These are phyloP conservation scores for Globisporangium okanoganense DNA, from an alignment of 352 stramenopile genomes.

Conservation along the genomic window DNA sequence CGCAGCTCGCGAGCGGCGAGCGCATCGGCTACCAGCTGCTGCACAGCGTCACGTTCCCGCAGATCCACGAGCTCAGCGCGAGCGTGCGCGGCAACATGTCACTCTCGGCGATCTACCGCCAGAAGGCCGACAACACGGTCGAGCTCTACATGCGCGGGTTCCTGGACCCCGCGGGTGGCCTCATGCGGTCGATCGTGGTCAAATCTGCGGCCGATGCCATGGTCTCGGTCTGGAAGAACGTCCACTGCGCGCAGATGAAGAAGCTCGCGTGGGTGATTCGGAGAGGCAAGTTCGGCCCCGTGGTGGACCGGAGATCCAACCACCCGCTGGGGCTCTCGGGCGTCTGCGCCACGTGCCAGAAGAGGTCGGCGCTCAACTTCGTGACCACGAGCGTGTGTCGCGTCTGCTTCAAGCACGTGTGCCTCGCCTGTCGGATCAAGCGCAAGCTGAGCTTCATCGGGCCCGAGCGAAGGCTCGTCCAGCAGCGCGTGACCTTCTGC, in stretches of 20 bases:
- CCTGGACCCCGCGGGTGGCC: constrained; percentile 33
- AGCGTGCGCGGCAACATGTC: constrained; percentile 47
- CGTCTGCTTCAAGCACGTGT: constrained; percentile 36
- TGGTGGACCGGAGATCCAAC: constrained; percentile 2
- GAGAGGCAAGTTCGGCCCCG: constrained; percentile 16
- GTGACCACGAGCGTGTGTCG: constrained; percentile 21
- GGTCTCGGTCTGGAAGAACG: constrained; percentile 36
- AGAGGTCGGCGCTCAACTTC: constrained; percentile 20
- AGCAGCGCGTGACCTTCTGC: constrained; percentile 38
- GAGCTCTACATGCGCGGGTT: constrained; percentile 50
- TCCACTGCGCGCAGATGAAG: constrained; percentile 47
- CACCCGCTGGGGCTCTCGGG: neutral
- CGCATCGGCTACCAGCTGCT: constrained; percentile 14
- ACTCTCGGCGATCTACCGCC: constrained; percentile 50
- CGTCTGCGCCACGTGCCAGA: constrained; percentile 26
- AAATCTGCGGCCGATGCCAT: constrained; percentile 43
- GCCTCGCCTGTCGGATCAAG: constrained; percentile 30
- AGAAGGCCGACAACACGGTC: constrained; percentile 32
- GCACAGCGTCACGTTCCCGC: constrained; percentile 53
- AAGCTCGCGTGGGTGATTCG: constrained; percentile 44
- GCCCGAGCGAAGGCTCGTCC: constrained; percentile 22
- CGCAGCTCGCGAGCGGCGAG: constrained; percentile 11
- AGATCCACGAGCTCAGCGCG: constrained; percentile 32
- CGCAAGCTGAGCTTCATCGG: constrained; percentile 36
- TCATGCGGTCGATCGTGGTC: constrained; percentile 42